Evolutionary conservation across 2,329 filamentous ascomycete genomes (phyloP).

Genomic region (Ophiostoma ulmi): DNA sequence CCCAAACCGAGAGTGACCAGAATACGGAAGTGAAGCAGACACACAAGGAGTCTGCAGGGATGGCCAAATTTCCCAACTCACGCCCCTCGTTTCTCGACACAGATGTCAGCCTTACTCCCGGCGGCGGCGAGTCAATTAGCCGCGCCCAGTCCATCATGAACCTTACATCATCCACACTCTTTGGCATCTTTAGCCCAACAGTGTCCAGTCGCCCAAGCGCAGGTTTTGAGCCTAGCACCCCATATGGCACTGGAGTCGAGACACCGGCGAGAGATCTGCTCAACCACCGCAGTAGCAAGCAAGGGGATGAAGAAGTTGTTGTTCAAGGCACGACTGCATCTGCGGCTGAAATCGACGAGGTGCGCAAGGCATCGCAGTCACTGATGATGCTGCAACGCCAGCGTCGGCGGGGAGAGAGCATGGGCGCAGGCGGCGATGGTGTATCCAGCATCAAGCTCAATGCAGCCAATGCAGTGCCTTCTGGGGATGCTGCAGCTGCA

Average conservation of each 20-base stretch:
- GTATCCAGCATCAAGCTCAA: conserved; percentile 8
- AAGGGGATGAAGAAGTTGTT: not conserved
- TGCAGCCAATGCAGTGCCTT: conserved; percentile 16
- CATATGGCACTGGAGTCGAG: conserved; percentile 73
- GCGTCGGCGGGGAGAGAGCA: conserved; percentile 11
- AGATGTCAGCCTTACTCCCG: conserved; percentile 29
- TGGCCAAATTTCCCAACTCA: conserved; percentile 20
- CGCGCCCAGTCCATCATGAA: conserved; percentile 77
- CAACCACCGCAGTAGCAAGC: not conserved
- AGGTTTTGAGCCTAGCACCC: conserved; percentile 54
- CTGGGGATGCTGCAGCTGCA: conserved; percentile 25
- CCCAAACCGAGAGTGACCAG: conserved; percentile 31
- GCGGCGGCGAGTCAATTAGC: conserved; percentile 43
- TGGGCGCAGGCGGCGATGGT: conserved; percentile 5
- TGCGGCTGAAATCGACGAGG: conserved; percentile 23
- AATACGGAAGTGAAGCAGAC: not conserved
- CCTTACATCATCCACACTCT: conserved; percentile 81
- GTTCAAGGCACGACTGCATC: conserved; percentile 2
- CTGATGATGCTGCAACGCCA: conserved; percentile 27
- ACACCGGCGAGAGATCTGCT: conserved; percentile 47
- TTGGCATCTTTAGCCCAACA: conserved; percentile 79
- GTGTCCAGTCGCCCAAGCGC: conserved; percentile 23
- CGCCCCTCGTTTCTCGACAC: conserved; percentile 12
- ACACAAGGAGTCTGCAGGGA: not conserved
- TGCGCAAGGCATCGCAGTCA: conserved; percentile 26